Conservation (phyloP, 139 green algal species). For the Chlorella sp. region DNA sequence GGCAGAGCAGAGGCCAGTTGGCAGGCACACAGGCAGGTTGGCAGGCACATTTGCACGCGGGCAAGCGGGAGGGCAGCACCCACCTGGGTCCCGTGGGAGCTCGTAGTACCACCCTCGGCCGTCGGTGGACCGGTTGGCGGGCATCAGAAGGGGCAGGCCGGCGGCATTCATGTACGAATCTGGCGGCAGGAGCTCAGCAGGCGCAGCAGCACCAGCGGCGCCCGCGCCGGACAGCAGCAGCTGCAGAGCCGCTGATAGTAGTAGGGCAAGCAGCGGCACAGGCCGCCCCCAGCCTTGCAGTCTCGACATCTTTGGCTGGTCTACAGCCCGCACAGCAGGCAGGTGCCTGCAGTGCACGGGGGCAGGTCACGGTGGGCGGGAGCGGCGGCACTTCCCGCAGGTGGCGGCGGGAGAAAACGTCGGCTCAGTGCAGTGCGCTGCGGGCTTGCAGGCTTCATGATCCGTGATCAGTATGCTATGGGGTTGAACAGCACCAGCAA, state of each 20-base stretch:
- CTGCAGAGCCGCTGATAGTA: no score
- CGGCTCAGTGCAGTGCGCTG: no score
- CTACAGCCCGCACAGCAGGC: background rate
- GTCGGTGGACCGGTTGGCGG: slow-evolving; percentile 8
- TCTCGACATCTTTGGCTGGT: no score
- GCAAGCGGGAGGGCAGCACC: background rate
- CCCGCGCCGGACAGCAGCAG: background rate
- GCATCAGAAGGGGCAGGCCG: slow-evolving; percentile 30
- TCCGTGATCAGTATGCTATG: no score
- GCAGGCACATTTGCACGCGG: background rate
- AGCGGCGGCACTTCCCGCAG: no score
- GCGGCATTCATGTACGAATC: background rate
- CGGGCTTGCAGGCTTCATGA: no score
- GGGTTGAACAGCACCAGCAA: no score
- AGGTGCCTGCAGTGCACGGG: background rate
- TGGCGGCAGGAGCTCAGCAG: background rate
- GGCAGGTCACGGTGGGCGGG: background rate
- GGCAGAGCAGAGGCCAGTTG: background rate
- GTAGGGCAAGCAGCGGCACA: no score
- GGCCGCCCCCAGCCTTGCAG: no score
- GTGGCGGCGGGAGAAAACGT: no score
- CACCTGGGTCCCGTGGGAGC: slow-evolving; percentile 10
- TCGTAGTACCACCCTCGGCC: slow-evolving; percentile 14
- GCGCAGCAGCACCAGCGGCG: background rate
- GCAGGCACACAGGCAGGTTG: background rate